phyloP scores from a whole-genome alignment of 2,329 filamentous ascomycete species.

The Endothia cerciana region DNA sequence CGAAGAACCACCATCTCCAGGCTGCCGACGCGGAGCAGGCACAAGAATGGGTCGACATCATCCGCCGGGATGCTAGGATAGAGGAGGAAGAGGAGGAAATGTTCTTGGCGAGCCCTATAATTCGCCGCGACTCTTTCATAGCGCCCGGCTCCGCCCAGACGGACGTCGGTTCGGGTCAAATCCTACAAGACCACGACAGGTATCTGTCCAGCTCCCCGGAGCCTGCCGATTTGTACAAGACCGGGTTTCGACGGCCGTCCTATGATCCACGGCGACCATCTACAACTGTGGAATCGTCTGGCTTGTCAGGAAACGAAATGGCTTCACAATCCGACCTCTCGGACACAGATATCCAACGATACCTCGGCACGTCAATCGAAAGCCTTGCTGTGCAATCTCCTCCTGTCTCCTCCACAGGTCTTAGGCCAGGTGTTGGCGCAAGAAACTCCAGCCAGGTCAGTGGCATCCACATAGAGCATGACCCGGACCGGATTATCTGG shows the following conservation, averaged over 20 bases:
- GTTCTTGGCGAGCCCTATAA: conserved; percentile 69
- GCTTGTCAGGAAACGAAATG: conserved; percentile 65
- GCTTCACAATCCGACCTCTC: conserved; percentile 89
- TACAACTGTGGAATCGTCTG: conserved; percentile 62
- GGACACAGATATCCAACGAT: conserved; percentile 61
- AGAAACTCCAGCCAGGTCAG: conserved; percentile 68
- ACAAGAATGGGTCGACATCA: conserved; percentile 82
- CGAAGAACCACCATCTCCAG: conserved; percentile 90
- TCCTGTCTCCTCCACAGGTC: conserved; percentile 33
- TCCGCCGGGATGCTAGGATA: conserved; percentile 78
- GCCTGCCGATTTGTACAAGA: conserved; percentile 47
- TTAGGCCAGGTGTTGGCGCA: conserved; percentile 42
- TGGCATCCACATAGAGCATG: conserved; percentile 59
- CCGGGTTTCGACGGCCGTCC: conserved; percentile 56
- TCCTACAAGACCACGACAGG: conserved; percentile 44
- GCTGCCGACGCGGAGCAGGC: conserved; percentile 74
- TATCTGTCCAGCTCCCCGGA: conserved; percentile 66
- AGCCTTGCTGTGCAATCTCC: conserved; percentile 49
- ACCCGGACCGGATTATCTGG: conserved; percentile 88
- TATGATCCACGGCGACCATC: conserved; percentile 41
- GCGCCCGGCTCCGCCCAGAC: conserved; percentile 27
- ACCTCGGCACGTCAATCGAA: conserved; percentile 57
- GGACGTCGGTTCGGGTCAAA: conserved; percentile 27
- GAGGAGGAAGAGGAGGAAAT: conserved; percentile 89
- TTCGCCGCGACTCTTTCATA: conserved; percentile 51